phyloP scores from a whole-genome alignment of 805 yeast species.

The Candida andamanensis region DNA sequence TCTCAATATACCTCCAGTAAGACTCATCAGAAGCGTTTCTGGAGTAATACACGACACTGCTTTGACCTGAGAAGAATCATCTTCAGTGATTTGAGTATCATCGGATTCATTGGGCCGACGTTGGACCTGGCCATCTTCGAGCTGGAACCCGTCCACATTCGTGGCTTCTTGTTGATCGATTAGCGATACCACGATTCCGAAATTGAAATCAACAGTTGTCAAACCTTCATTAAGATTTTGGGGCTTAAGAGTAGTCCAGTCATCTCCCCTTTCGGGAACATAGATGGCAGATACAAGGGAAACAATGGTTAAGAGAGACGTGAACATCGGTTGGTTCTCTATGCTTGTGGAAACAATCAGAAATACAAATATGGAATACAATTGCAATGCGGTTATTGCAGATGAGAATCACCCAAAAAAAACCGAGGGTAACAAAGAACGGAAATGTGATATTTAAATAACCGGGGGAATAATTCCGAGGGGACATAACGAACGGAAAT shows the following conservation, averaged over 20 bases:
- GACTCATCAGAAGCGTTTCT: slow-evolving; percentile 22
- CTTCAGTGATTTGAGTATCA: slow-evolving; percentile 2
- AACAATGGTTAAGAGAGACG: no score
- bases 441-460: no score
- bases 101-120: slow-evolving; percentile 8
- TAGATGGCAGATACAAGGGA: slow-evolving; percentile 7
- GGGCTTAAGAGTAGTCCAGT: slow-evolving; percentile 32
- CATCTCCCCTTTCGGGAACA: slow-evolving; percentile 28
- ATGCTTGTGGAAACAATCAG: not conserved
- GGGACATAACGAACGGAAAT: no score
- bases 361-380: no score
- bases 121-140: slow-evolving; percentile 28
- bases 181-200: slow-evolving; percentile 30
- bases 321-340: not conserved
- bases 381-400: not conserved
- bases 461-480: no score
- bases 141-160: slow-evolving; percentile 13
- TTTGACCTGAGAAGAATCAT: slow-evolving; percentile 18
- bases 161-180: slow-evolving; percentile 13
- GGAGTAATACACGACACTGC: slow-evolving; percentile 25
- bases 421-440: no score
- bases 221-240: slow-evolving; percentile 15
- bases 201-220: slow-evolving; percentile 25
- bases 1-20: slow-evolving; percentile 25
- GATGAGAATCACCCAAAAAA: no score